A percentile compares a stretch with the other conserved stretches of the same genome.
phyloP scores from a whole-genome alignment of 495 filamentous ascomycete genomes.

The Venustampulla echinocandica region DNA sequence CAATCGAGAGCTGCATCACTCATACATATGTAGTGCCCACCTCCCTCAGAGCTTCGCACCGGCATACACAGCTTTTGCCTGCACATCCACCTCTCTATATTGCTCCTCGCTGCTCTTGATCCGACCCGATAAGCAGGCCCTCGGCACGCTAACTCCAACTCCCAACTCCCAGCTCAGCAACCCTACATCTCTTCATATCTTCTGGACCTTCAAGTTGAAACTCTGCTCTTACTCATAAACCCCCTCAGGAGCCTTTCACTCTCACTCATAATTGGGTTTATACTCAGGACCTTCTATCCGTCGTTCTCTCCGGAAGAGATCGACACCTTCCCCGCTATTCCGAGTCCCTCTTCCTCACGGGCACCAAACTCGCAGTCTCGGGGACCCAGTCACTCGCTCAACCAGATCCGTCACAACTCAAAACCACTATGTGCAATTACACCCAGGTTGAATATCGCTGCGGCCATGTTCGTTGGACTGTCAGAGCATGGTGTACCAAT shows the following conservation, averaged over 20 bases:
- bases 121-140: not conserved
- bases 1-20: constrained; percentile 14
- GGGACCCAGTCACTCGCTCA: constrained; percentile 7
- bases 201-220: no score
- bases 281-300: not conserved
- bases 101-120: not conserved
- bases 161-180: no score
- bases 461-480: constrained; percentile 21
- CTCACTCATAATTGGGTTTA: not conserved
- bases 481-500: constrained; percentile 22
- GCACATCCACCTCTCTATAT: constrained; percentile 10
- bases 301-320: constrained; percentile 3
- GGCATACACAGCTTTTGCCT: not conserved
- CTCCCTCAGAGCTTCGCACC: not conserved
- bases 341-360: not conserved
- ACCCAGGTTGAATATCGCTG: constrained; percentile 23
- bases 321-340: not conserved
- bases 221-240: not conserved
- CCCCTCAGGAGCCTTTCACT: not conserved
- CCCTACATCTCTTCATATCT: no score
- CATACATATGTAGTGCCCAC: constrained; percentile 10
- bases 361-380: not conserved
- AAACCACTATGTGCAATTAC: constrained; percentile 20
- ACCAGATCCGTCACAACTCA: no score
- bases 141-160: no score